Conservation (phyloP, 768 basidiomycete species). For the Termitomyces sp. region DNA sequence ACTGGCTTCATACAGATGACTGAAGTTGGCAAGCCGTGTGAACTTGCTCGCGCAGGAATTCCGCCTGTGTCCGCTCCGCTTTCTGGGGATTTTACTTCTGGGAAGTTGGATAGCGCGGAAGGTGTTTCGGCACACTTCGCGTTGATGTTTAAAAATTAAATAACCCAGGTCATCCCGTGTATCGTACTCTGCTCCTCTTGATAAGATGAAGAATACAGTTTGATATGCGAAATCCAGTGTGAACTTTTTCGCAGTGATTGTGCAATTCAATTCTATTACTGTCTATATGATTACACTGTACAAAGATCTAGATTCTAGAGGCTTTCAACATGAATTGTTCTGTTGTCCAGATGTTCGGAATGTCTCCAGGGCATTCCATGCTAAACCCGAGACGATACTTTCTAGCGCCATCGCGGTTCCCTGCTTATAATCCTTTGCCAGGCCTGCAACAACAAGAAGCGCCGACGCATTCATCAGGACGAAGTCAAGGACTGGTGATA, state of each 20-base stretch:
- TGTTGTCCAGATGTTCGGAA: conserved; percentile 33
- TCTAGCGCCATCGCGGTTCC: conserved; percentile 69
- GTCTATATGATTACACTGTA: too few species aligned
- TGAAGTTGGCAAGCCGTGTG: neutral
- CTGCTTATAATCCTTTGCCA: conserved; percentile 65
- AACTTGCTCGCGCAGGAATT: neutral
- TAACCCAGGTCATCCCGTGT: conserved; percentile 18
- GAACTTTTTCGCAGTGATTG: neutral
- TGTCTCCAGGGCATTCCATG: conserved; percentile 54
- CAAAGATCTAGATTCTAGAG: neutral
- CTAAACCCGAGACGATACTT: conserved; percentile 56
- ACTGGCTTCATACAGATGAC: neutral
- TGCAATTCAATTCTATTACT: neutral
- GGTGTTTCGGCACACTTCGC: neutral
- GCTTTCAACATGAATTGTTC: neutral
- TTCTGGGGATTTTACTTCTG: neutral
- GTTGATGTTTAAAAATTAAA: conserved; percentile 14
- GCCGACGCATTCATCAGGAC: conserved; percentile 91
- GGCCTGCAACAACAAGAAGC: conserved; percentile 79
- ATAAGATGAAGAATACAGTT: conserved; percentile 10
- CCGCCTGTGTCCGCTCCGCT: neutral
- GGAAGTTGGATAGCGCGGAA: neutral
- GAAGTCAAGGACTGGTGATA: conserved; percentile 77
- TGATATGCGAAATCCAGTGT: conserved; percentile 2
- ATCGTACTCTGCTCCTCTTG: neutral